Conservation (phyloP, 768 basidiomycete genomes). For the Russula foetens region DNA sequence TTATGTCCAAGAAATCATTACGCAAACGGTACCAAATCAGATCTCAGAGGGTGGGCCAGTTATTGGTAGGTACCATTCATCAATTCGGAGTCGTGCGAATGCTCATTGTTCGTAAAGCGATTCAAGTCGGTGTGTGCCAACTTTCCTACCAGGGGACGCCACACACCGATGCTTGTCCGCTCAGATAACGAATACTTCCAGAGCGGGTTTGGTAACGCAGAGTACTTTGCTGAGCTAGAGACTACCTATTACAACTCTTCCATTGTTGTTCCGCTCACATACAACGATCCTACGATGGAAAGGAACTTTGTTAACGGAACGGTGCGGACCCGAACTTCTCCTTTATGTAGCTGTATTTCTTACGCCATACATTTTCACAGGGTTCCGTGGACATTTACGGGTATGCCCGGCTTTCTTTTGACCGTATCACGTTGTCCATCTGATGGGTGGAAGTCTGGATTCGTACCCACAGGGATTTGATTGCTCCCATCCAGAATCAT, state of each 20-base stretch:
- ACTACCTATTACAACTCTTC: conserved; percentile 42
- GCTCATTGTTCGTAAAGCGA: conserved; percentile 29
- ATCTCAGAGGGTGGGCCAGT: conserved; percentile 68
- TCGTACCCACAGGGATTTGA: conserved; percentile 76
- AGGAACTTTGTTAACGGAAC: conserved; percentile 65
- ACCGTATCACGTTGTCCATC: neutral
- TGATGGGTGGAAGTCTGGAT: conserved; percentile 30
- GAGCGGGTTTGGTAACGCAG: conserved; percentile 31
- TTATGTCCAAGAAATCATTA: conserved; percentile 61
- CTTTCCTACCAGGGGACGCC: neutral
- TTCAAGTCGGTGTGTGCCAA: conserved; percentile 43
- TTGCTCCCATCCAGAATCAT: conserved; percentile 61
- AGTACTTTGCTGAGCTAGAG: conserved; percentile 60
- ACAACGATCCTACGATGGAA: conserved; percentile 57
- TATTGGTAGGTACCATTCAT: conserved; percentile 41
- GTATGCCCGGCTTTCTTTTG: conserved; percentile 25
- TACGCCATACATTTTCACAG: conserved; percentile 24
- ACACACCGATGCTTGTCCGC: neutral
- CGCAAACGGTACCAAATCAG: conserved; percentile 54
- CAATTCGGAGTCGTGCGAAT: neutral
- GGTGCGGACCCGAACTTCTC: conserved; percentile 28
- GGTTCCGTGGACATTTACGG: conserved; percentile 75
- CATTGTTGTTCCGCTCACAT: conserved; percentile 65
- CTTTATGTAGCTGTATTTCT: neutral
- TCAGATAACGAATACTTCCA: conserved; percentile 74